phyloP scores from a whole-genome alignment of 2,329 filamentous ascomycete species.

The Capronia americana region DNA sequence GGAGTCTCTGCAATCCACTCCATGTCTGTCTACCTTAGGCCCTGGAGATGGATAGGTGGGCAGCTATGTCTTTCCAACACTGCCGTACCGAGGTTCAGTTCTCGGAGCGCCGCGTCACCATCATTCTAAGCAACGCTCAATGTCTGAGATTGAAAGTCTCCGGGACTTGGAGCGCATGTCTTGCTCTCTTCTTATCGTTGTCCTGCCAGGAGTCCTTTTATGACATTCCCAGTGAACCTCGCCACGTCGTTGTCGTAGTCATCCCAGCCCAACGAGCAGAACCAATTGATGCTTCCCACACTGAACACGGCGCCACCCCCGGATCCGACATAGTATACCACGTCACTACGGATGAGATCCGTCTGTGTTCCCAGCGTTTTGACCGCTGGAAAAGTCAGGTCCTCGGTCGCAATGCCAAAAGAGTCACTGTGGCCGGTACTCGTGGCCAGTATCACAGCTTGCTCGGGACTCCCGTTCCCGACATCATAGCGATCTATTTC shows the following conservation, averaged over 20 bases:
- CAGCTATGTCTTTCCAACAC: no score
- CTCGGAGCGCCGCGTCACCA: no score
- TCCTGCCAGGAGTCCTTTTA: constrained; percentile 31
- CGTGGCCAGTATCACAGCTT: constrained; percentile 43
- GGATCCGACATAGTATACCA: constrained; percentile 40
- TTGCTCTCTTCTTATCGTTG: no score
- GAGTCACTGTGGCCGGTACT: constrained; percentile 31
- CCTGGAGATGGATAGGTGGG: no score
- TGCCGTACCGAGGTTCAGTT: no score
- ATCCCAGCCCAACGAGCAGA: constrained; percentile 39
- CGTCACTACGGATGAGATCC: constrained; percentile 38
- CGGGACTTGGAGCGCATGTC: no score
- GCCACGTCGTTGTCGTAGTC: constrained; percentile 42
- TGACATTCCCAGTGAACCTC: constrained; percentile 40
- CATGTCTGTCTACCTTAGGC: no score
- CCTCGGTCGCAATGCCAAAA: constrained; percentile 37
- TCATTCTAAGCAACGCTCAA: no score
- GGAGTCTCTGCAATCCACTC: no score
- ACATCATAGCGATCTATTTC: constrained; percentile 48
- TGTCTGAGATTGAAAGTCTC: no score
- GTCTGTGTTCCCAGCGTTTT: constrained; percentile 38
- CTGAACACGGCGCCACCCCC: constrained; percentile 40
- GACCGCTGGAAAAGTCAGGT: constrained; percentile 38
- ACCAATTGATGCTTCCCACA: constrained; percentile 44
- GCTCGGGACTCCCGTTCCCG: constrained; percentile 42